phyloP scores from a whole-genome alignment of 345 rosid species.

The Eucalyptus camaldulensis region DNA sequence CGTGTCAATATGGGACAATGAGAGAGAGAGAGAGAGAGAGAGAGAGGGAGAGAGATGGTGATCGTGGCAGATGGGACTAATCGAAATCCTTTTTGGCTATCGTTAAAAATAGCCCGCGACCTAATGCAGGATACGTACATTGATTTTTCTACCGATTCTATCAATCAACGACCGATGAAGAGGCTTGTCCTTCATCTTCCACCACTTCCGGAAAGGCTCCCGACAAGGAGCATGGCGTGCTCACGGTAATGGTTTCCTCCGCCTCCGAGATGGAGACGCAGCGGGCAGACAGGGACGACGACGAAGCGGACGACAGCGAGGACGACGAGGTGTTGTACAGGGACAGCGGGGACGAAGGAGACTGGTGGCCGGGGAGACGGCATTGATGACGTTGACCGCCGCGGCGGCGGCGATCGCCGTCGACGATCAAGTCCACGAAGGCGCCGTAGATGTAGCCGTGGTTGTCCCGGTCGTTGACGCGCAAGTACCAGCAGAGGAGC shows the following conservation, averaged over 20 bases:
- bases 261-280: conserved; percentile 18
- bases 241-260: background rate
- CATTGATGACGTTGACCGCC: background rate
- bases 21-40: background rate
- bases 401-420: conserved; percentile 1
- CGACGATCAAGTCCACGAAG: conserved; percentile 62
- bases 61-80: background rate
- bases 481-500: conserved; percentile 58
- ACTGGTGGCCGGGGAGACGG: conserved; percentile 17
- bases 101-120: background rate
- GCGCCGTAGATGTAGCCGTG: conserved; percentile 69
- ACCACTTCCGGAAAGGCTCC: background rate
- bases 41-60: background rate
- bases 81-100: background rate
- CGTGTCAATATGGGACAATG: background rate
- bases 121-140: background rate
- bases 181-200: background rate
- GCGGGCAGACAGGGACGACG: conserved; percentile 33
- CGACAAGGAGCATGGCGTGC: background rate
- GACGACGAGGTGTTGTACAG: conserved; percentile 24
- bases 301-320: conserved; percentile 20
- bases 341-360: conserved; percentile 53
- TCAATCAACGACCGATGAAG: background rate
- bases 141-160: background rate
- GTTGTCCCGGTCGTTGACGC: conserved; percentile 51